A percentile compares a stretch with the other conserved stretches of the same genome.
phyloP scores from a whole-genome alignment of 106 monocot genomes.

The Acanthochlamys bracteata region DNA sequence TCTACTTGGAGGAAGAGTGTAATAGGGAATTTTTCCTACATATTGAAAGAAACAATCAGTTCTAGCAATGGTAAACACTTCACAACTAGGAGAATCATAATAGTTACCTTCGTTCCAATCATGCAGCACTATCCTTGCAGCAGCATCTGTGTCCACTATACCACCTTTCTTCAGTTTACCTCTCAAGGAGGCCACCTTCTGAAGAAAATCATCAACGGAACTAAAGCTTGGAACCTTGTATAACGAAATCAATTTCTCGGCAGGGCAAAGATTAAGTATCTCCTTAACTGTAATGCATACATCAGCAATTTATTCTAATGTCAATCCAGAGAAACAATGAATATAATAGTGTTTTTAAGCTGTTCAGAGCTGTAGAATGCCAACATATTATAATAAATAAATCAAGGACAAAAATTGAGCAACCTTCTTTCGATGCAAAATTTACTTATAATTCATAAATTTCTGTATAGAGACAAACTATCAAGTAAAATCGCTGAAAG shows the following conservation, averaged over 20 bases:
- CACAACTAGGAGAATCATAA: no score
- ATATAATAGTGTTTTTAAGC: no score
- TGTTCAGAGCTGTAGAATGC: no score
- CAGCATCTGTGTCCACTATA: conserved; percentile 72
- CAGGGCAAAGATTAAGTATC: conserved; percentile 85
- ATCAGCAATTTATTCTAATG: no score
- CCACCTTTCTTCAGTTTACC: conserved; percentile 97
- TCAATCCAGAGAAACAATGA: no score
- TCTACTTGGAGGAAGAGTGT: conserved; percentile 66
- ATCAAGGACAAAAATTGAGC: no score
- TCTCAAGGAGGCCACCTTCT: conserved; percentile 69
- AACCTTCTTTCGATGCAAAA: no score
- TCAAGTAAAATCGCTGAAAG: no score
- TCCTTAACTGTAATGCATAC: conserved; percentile 55
- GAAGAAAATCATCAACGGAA: conserved; percentile 82
- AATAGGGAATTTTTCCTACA: conserved; percentile 96
- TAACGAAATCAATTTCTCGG: conserved; percentile 70
- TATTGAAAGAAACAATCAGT: neutral
- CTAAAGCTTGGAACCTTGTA: conserved; percentile 76
- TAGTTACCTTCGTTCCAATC: conserved; percentile 99
- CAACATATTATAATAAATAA: no score
- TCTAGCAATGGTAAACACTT: no score
- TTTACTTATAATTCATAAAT: no score
- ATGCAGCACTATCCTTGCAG: conserved; percentile 94
- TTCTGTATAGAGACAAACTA: no score